A percentile compares a stretch with the other conserved stretches of the same genome.
These are phyloP conservation scores for Apophysomyces ossiformis DNA, from an alignment of 371 early-diverging fungal species.

Conservation along the genomic window DNA sequence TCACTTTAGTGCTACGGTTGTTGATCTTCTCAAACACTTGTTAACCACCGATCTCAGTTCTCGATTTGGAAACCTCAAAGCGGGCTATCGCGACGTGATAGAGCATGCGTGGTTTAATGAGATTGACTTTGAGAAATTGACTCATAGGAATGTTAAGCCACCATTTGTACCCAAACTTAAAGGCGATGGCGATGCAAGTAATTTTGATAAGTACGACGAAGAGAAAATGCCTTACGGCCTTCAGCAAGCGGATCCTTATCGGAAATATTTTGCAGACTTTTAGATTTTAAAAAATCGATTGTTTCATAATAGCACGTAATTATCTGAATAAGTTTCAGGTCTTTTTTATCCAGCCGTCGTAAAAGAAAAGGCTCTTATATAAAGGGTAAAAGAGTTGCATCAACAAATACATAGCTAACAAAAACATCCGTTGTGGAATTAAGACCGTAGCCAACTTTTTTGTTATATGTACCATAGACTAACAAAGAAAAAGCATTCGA, in stretches of 20 bases:
- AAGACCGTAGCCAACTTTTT: not conserved
- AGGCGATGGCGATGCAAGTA: constrained; percentile 86
- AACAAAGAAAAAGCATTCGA: not conserved
- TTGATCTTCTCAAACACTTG: constrained; percentile 87
- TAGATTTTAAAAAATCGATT: constrained; percentile 14
- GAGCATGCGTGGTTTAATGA: constrained; percentile 92
- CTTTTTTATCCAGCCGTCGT: too few relatives aligned
- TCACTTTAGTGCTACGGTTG: constrained; percentile 80
- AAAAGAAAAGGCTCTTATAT: too few relatives aligned
- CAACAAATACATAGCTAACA: too few relatives aligned
- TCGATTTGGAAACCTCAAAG: constrained; percentile 88
- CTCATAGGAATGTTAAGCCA: constrained; percentile 72
- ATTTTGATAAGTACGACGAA: constrained; percentile 92
- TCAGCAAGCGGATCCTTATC: constrained; percentile 30
- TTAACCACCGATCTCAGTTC: constrained; percentile 85
- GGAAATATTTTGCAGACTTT: constrained; percentile 36
- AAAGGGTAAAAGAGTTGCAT: too few relatives aligned
- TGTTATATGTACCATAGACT: not conserved
- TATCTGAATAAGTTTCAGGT: not conserved
- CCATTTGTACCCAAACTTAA: constrained; percentile 86
- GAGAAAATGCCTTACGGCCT: constrained; percentile 59
- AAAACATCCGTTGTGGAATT: too few relatives aligned
- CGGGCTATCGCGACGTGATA: constrained; percentile 87
- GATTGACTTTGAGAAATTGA: constrained; percentile 88
- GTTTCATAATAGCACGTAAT: not conserved